Conservation (phyloP, 2,329 filamentous ascomycete species). For the Botrytis fabae region DNA sequence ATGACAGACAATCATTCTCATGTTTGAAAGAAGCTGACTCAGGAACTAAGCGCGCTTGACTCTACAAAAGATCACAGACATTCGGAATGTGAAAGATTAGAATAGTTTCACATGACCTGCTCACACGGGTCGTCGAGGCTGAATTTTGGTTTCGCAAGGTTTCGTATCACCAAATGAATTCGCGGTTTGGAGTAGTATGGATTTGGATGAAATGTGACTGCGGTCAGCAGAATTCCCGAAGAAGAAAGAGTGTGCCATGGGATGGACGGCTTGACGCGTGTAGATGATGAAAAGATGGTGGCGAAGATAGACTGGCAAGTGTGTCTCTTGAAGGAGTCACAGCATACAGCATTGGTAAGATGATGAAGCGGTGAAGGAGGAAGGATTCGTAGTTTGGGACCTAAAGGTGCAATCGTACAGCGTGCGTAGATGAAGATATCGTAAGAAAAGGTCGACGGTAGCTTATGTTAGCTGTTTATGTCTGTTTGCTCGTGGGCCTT, state of each 20-base stretch:
- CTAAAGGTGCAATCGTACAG: constrained; percentile 2
- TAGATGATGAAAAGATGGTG: constrained; percentile 17
- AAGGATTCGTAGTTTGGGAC: constrained; percentile 14
- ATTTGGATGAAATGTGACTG: constrained; percentile 3
- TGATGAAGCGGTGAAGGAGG: constrained; percentile 17
- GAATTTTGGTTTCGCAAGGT: constrained; percentile 8
- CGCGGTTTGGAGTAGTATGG: neutral
- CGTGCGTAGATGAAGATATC: constrained; percentile 2
- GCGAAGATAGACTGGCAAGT: constrained; percentile 5
- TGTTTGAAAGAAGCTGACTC: neutral
- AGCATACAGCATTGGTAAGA: constrained; percentile 17
- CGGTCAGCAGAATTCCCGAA: constrained; percentile 10
- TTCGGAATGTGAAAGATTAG: constrained; percentile 15
- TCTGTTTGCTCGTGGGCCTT: neutral
- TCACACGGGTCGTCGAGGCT: constrained; percentile 21
- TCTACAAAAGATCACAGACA: constrained; percentile 9
- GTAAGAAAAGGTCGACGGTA: constrained; percentile 1
- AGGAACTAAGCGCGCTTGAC: constrained; percentile 21
- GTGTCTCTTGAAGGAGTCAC: constrained; percentile 18
- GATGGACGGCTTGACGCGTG: neutral
- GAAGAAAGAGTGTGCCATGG: constrained; percentile 7
- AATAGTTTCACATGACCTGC: constrained; percentile 20
- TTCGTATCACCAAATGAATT: constrained; percentile 2
- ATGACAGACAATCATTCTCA: constrained; percentile 13
- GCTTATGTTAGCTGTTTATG: neutral